These are phyloP conservation scores for Colletotrichum paranaense DNA, from an alignment of 2,329 filamentous ascomycete genomes.

Conservation along the genomic window DNA sequence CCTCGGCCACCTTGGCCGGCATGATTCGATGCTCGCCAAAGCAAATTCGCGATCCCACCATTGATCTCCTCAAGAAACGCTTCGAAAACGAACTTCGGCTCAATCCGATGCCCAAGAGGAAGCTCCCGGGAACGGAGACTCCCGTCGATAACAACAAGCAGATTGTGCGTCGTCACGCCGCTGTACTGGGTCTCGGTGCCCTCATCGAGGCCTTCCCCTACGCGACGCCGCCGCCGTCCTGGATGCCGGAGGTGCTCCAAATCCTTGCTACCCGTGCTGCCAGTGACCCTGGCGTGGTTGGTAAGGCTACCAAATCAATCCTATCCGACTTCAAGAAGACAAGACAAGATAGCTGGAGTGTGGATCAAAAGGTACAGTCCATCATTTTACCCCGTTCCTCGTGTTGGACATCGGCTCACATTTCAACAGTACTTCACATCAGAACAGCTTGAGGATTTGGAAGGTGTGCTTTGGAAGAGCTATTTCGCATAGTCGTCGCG, in stretches of 20 bases:
- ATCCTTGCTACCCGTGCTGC: conserved; percentile 87
- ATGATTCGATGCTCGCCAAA: conserved; percentile 97
- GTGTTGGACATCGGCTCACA: conserved; percentile 36
- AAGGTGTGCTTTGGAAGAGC: conserved; percentile 99
- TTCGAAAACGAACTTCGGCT: conserved; percentile 83
- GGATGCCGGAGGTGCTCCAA: conserved; percentile 94
- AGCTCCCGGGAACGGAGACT: conserved; percentile 73
- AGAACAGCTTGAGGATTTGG: conserved; percentile 93
- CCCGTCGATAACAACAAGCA: conserved; percentile 79
- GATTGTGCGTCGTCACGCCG: conserved; percentile 86
- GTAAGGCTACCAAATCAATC: conserved; percentile 94
- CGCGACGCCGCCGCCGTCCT: conserved; percentile 87
- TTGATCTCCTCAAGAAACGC: conserved; percentile 78
- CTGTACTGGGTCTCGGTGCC: conserved; percentile 89
- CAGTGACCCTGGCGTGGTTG: conserved; percentile 89
- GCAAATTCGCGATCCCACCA: conserved; percentile 80
- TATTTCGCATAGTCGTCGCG: conserved; percentile 81
- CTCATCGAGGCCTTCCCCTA: conserved; percentile 97
- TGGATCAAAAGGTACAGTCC: conserved; percentile 89
- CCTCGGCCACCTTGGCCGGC: conserved; percentile 91
- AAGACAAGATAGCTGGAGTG: conserved; percentile 97
- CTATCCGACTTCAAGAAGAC: conserved; percentile 99
- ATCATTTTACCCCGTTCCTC: neutral
- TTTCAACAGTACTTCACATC: conserved; percentile 78
- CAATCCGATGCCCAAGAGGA: conserved; percentile 87